Evolutionary conservation across 768 basidiomycete species (phyloP).

Genomic region (Xerocomus potaroensis): DNA sequence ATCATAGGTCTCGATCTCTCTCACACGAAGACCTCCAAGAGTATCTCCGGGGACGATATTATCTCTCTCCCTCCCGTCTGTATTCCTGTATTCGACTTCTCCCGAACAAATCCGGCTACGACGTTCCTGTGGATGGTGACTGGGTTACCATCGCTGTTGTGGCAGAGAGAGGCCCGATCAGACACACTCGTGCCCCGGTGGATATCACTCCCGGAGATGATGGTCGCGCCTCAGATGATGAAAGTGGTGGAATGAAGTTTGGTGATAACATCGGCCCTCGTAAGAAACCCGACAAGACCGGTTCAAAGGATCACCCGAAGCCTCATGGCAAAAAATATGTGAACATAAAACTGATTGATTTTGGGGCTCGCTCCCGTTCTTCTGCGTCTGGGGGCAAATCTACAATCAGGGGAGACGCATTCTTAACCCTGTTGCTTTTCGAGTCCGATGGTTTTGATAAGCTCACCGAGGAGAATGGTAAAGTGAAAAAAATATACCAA

Average conservation of each 20-base stretch:
- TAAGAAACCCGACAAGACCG: constrained; percentile 16
- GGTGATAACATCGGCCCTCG: background rate
- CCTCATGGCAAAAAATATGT: constrained; percentile 74
- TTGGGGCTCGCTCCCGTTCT: constrained; percentile 58
- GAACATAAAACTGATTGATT: constrained; percentile 79
- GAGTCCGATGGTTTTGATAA: constrained; percentile 75
- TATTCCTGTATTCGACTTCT: constrained; percentile 81
- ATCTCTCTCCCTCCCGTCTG: constrained; percentile 81
- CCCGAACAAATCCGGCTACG: constrained; percentile 79
- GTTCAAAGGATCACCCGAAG: constrained; percentile 27
- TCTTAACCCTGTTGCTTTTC: constrained; percentile 80
- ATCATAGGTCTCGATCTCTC: constrained; percentile 66
- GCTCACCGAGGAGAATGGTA: constrained; percentile 47
- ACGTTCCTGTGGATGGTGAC: constrained; percentile 88
- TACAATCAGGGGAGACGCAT: constrained; percentile 74
- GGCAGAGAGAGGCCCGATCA: constrained; percentile 82
- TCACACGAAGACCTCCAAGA: constrained; percentile 77
- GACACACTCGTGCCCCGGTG: constrained; percentile 65
- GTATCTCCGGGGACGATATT: constrained; percentile 78
- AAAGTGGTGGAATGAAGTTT: constrained; percentile 8
- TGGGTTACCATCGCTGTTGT: constrained; percentile 97
- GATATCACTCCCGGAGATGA: constrained; percentile 43
- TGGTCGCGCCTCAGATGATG: constrained; percentile 35
- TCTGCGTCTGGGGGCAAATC: constrained; percentile 54
- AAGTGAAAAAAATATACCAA: constrained; percentile 61